These are phyloP conservation scores for Xerocomus nothofagi DNA, from an alignment of 1,284 basidiomycete genomes.

Conservation along the genomic window DNA sequence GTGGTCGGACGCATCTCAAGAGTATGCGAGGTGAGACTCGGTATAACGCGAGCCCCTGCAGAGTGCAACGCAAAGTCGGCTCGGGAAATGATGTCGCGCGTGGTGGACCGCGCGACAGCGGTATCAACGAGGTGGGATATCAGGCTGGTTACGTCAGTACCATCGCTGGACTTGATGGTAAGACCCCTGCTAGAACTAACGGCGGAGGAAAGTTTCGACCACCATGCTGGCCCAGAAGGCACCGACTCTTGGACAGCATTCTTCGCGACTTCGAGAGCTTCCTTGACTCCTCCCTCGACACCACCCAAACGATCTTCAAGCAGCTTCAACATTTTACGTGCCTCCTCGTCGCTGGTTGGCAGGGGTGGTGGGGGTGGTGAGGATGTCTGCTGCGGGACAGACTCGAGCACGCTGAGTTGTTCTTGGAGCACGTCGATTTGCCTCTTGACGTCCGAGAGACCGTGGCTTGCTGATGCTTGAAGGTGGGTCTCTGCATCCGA, in stretches of 20 bases:
- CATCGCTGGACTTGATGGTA: slow-evolving; percentile 72
- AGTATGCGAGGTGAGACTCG: slow-evolving; percentile 77
- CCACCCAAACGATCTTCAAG: slow-evolving; percentile 63
- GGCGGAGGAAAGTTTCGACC: slow-evolving; percentile 44
- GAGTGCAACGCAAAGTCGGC: slow-evolving; percentile 87
- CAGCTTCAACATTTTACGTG: slow-evolving; percentile 49
- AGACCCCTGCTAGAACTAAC: slow-evolving; percentile 47
- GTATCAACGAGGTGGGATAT: slow-evolving; percentile 75
- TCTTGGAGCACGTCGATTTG: slow-evolving; percentile 56
- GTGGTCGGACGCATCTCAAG: slow-evolving; percentile 60
- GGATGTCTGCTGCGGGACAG: slow-evolving; percentile 32
- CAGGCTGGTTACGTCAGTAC: slow-evolving; percentile 71
- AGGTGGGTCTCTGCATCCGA: slow-evolving; percentile 55
- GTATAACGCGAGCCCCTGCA: slow-evolving; percentile 79
- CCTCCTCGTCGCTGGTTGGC: slow-evolving; percentile 51
- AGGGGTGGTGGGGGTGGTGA: slow-evolving; percentile 9
- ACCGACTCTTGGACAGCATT: slow-evolving; percentile 40
- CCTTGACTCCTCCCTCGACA: slow-evolving; percentile 70
- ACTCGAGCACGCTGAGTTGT: slow-evolving; percentile 49
- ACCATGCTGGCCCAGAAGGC: slow-evolving; percentile 42
- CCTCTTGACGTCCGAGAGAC: slow-evolving; percentile 49
- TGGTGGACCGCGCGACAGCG: slow-evolving; percentile 60
- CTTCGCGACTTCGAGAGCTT: slow-evolving; percentile 67
- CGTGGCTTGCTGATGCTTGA: slow-evolving; percentile 45
- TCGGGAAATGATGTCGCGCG: slow-evolving; percentile 77